phyloP scores from a whole-genome alignment of 495 filamentous ascomycete genomes.

The Penicillium nucicola region DNA sequence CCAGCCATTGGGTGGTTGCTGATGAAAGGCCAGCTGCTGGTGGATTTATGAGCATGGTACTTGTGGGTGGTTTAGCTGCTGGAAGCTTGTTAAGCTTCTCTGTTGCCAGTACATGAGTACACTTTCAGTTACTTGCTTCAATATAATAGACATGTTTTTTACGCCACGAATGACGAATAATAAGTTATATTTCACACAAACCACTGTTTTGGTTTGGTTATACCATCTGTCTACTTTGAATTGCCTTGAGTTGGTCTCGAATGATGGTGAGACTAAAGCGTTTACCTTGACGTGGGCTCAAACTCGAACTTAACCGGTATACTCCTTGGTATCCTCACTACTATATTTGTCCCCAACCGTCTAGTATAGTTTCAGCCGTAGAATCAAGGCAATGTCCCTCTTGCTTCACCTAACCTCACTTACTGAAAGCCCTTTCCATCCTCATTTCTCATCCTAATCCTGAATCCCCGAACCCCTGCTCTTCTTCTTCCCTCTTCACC shows the following conservation, averaged over 20 bases:
- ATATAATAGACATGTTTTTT: neutral
- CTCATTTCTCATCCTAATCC: too few species aligned
- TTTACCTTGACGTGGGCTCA: neutral
- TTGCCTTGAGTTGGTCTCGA: neutral
- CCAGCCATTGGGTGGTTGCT: constrained; percentile 70
- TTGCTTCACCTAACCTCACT: too few species aligned
- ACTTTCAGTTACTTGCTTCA: neutral
- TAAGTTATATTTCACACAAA: neutral
- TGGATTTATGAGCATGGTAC: constrained; percentile 87
- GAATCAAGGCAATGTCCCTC: neutral
- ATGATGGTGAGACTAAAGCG: neutral
- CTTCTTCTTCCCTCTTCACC: neutral
- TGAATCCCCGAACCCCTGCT: neutral
- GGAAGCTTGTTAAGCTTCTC: constrained; percentile 90
- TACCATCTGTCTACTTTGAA: neutral
- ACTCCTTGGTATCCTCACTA: neutral
- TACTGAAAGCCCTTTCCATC: too few species aligned
- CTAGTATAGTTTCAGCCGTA: neutral
- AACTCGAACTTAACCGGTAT: neutral
- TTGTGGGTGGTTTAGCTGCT: constrained; percentile 76
- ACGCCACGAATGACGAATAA: neutral
- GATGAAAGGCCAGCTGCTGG: constrained; percentile 85
- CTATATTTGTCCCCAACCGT: neutral
- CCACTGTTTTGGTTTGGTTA: too few species aligned
- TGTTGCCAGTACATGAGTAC: constrained; percentile 38